Conservation (phyloP, 1,284 basidiomycete genomes). For the Rhodotorula sp. region DNA sequence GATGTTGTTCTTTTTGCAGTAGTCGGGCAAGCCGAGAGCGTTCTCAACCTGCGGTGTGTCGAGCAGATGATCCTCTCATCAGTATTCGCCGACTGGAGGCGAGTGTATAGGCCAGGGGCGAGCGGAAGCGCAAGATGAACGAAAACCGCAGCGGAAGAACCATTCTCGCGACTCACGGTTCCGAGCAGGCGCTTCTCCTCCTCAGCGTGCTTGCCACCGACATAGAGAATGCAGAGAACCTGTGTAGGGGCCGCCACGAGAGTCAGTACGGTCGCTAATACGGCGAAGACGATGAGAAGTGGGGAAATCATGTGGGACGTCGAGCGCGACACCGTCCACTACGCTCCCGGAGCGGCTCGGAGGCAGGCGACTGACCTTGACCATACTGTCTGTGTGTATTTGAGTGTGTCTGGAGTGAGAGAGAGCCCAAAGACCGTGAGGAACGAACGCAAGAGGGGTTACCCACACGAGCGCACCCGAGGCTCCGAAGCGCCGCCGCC, state of each 20-base stretch:
- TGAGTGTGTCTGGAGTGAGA: not conserved
- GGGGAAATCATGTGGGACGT: not conserved
- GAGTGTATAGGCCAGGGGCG: slow-evolving; percentile 53
- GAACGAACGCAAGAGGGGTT: too few relatives aligned
- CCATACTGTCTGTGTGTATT: not conserved
- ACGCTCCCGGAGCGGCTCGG: too few relatives aligned
- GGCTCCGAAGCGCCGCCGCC: not conserved
- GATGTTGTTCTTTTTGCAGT: slow-evolving; percentile 65
- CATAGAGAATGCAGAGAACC: slow-evolving; percentile 41
- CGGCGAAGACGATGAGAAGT: not conserved
- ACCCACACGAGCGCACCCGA: too few relatives aligned
- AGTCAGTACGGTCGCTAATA: not conserved
- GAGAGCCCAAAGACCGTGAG: too few relatives aligned
- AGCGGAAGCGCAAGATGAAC: not conserved
- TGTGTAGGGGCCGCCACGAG: not conserved
- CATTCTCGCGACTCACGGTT: slow-evolving; percentile 3
- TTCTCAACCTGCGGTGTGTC: slow-evolving; percentile 74
- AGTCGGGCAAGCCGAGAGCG: slow-evolving; percentile 50
- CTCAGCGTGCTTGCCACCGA: slow-evolving; percentile 64
- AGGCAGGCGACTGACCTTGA: not conserved
- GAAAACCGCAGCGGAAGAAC: not conserved
- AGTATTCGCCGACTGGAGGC: too few relatives aligned
- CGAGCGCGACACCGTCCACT: too few relatives aligned
- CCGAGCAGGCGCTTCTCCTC: slow-evolving; percentile 53
- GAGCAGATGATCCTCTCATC: not conserved